Percentiles rank a stretch among this genome's conserved stretches.
phyloP scores from a whole-genome alignment of 352 stramenopile genomes.

The Thraustochytrium sp. region DNA sequence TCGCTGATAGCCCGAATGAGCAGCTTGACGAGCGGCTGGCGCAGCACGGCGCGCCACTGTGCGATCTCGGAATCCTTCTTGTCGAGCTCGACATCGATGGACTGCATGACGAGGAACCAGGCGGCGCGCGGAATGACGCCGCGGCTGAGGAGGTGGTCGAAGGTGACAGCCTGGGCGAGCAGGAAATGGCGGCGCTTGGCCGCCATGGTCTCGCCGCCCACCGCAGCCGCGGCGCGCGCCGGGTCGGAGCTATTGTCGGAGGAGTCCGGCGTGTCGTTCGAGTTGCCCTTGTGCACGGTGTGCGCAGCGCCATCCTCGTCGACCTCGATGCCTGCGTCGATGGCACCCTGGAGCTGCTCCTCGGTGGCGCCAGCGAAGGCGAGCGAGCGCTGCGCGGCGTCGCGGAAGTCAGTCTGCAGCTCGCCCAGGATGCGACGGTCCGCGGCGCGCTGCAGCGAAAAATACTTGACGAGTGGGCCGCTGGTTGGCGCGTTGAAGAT shows the following conservation, averaged over 20 bases:
- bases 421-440: slow-evolving; percentile 11
- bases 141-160: neutral
- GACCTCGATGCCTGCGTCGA: neutral
- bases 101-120: slow-evolving; percentile 21
- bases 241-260: neutral
- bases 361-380: slow-evolving; percentile 2
- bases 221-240: neutral
- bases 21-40: neutral
- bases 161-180: slow-evolving; percentile 20
- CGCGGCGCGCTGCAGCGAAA: slow-evolving; percentile 17
- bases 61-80: slow-evolving; percentile 8
- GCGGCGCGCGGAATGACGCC: neutral
- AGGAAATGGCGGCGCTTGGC: slow-evolving; percentile 20
- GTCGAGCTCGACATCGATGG: slow-evolving; percentile 37
- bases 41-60: neutral
- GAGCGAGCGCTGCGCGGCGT: neutral
- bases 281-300: neutral
- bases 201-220: neutral
- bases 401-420: neutral
- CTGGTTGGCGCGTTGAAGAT: slow-evolving; percentile 55
- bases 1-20: neutral
- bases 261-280: neutral
- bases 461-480: slow-evolving; percentile 17
- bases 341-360: neutral
- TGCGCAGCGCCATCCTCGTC: neutral